phyloP scores from a whole-genome alignment of 1,284 basidiomycete species.

The Trametes versicolor region DNA sequence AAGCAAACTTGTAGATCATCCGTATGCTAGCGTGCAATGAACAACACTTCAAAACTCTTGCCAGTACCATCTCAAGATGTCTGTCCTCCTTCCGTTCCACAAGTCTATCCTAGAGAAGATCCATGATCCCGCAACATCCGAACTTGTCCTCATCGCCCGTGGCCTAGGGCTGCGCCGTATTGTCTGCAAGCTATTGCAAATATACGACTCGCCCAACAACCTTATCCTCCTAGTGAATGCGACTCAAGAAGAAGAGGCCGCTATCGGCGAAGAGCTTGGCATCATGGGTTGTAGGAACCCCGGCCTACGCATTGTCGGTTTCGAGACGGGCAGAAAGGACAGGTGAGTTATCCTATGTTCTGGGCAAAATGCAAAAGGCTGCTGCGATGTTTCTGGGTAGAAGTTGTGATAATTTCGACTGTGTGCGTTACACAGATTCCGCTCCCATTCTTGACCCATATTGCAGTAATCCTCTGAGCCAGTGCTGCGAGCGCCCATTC shows the following conservation, averaged over 20 bases:
- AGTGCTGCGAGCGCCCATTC: too few species aligned
- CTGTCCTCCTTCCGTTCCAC: slow-evolving; percentile 69
- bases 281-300: slow-evolving; percentile 92
- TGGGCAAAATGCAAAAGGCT: background rate
- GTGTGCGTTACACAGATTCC: too few species aligned
- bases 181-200: slow-evolving; percentile 88
- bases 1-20: background rate
- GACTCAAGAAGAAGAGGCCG: slow-evolving; percentile 86
- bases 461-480: too few species aligned
- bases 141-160: slow-evolving; percentile 86
- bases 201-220: slow-evolving; percentile 90
- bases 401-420: too few species aligned
- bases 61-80: slow-evolving; percentile 31
- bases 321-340: slow-evolving; percentile 86
- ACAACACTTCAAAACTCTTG: background rate
- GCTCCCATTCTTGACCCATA: too few species aligned
- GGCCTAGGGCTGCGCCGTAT: slow-evolving; percentile 87
- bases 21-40: slow-evolving; percentile 5
- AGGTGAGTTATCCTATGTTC: slow-evolving; percentile 59
- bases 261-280: slow-evolving; percentile 92
- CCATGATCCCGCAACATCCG: slow-evolving; percentile 83
- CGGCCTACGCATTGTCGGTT: slow-evolving; percentile 85
- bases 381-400: too few species aligned
- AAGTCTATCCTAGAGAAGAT: slow-evolving; percentile 70
- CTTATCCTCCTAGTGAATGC: slow-evolving; percentile 93